Base-by-base conservation (phyloP, 2,329 filamentous ascomycete species). In the Penicillium sp. region DNA sequence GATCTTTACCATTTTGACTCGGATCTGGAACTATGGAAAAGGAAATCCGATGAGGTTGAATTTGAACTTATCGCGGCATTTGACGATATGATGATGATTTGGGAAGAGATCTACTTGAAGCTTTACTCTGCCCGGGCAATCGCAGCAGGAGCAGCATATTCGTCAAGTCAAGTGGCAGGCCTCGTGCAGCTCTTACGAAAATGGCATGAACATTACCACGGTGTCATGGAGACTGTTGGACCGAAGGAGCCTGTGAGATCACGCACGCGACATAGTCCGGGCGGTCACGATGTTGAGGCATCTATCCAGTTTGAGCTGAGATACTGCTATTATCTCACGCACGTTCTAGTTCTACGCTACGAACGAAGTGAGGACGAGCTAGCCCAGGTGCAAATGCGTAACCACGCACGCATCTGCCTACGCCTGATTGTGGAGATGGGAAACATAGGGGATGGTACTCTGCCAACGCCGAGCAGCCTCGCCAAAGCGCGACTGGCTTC, bases 1-100 rank as follows among this genome's bases (percentile, higher is more conserved):
- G 42, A 54, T 54, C 30, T 54, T 16, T 47, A 54, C 30, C 21
- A 35, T n/a, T 54, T 54, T 18, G 52, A 54, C n/a, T 54, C 52
- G 18, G 52, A 54, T 23, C 18, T 54, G 18, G 38, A 54, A 33
- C 20, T 54, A 46, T 42, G 26, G 20, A 46, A 42, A 42, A 42
- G 38, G 2, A 11, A 42, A 42, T 14, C 38, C 9, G 38, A 42
- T 20, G 38, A 18, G 18, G 38, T 20, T 42, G 38, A 20, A 33
- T 33, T 38, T 40, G 18, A 24, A 28, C 7, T 47, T 20, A 47
- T 38, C 33, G 5, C 26, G 23, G 20, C 52, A 54, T 21, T 12
- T 35, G 30, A n/a, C 20, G 12, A 33, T 23, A n/a, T 47, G 45
- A 47, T 47, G 45, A 47, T 28, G 21, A 54, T 54, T n/a, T 54